phyloP scores from a whole-genome alignment of 768 basidiomycete species.

The Boletus reticuloceps region DNA sequence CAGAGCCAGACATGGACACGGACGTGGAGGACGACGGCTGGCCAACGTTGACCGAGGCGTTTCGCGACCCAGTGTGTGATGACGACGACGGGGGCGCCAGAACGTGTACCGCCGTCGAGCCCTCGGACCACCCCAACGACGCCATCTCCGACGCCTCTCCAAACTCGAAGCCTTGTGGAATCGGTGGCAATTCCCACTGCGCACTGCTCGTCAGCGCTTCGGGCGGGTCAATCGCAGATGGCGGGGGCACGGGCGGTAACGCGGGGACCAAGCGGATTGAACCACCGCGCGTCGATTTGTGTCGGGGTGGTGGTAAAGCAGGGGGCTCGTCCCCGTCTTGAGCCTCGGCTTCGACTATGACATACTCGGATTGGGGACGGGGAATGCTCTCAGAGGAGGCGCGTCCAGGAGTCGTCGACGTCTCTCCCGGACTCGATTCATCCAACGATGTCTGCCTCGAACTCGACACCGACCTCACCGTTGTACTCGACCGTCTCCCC shows the following conservation, averaged over 20 bases:
- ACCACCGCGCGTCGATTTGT: conserved; percentile 27
- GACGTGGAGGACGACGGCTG: conserved; percentile 10
- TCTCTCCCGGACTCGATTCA: conserved; percentile 11
- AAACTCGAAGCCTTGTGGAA: conserved; percentile 55
- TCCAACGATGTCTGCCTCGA: conserved; percentile 40
- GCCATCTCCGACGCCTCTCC: conserved; percentile 41
- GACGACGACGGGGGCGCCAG: conserved; percentile 19
- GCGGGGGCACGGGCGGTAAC: conserved; percentile 40
- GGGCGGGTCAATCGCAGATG: conserved; percentile 32
- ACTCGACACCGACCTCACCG: conserved; percentile 29
- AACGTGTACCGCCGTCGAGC: conserved; percentile 37
- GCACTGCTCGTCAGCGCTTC: conserved; percentile 39
- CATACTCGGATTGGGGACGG: conserved; percentile 49
- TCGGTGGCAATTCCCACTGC: conserved; percentile 67
- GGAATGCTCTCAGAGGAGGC: not conserved
- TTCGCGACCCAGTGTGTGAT: conserved; percentile 4
- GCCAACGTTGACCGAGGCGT: conserved; percentile 5
- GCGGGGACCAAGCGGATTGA: conserved; percentile 14
- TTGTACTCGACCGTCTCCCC: conserved; percentile 39
- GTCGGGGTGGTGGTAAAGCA: conserved; percentile 41
- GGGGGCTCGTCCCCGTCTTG: conserved; percentile 32
- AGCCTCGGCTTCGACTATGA: conserved; percentile 57
- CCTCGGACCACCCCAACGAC: conserved; percentile 66
- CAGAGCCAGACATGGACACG: not conserved
- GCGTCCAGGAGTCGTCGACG: conserved; percentile 1